Conservation (phyloP, 352 stramenopile genomes). For the Phytophthora lateralis region DNA sequence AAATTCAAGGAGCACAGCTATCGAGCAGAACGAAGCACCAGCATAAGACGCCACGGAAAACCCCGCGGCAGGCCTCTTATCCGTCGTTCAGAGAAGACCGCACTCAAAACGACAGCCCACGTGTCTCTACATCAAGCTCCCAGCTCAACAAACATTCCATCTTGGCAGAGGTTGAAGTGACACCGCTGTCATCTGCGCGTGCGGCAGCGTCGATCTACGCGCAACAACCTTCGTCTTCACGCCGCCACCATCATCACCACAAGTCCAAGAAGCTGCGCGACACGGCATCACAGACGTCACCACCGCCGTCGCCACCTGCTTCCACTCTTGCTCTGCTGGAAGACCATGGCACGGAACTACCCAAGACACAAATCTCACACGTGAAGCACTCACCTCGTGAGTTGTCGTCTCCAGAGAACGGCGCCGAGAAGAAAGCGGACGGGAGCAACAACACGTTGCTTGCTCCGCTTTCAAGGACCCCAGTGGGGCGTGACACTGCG, state of each 20-base stretch:
- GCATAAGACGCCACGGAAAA: slow-evolving; percentile 19
- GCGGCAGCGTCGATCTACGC: slow-evolving; percentile 38
- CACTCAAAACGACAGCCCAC: slow-evolving; percentile 9
- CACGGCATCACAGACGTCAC: slow-evolving; percentile 24
- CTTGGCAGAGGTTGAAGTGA: slow-evolving; percentile 18
- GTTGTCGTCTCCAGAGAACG: slow-evolving; percentile 2
- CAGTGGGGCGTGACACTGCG: neutral
- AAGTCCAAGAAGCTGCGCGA: slow-evolving; percentile 28
- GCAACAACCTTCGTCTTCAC: slow-evolving; percentile 18
- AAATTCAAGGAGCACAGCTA: slow-evolving; percentile 4
- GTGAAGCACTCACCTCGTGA: slow-evolving; percentile 19
- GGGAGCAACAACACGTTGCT: slow-evolving; percentile 16
- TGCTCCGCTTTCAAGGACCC: slow-evolving; percentile 19
- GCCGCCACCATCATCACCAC: slow-evolving; percentile 15
- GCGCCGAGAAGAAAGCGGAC: slow-evolving; percentile 4
- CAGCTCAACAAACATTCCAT: slow-evolving; percentile 10
- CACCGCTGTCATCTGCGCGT: slow-evolving; percentile 36
- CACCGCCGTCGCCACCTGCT: slow-evolving; percentile 15
- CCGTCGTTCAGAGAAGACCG: neutral
- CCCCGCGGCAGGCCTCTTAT: slow-evolving; percentile 3
- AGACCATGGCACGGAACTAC: slow-evolving; percentile 7
- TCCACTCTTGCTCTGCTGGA: slow-evolving; percentile 1
- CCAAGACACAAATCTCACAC: slow-evolving; percentile 5
- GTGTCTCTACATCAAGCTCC: slow-evolving; percentile 6
- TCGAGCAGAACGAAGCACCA: slow-evolving; percentile 11